These are phyloP conservation scores for Dillenia suffruticosa DNA, from an alignment of 164 flowering plant species.

Conservation along the genomic window DNA sequence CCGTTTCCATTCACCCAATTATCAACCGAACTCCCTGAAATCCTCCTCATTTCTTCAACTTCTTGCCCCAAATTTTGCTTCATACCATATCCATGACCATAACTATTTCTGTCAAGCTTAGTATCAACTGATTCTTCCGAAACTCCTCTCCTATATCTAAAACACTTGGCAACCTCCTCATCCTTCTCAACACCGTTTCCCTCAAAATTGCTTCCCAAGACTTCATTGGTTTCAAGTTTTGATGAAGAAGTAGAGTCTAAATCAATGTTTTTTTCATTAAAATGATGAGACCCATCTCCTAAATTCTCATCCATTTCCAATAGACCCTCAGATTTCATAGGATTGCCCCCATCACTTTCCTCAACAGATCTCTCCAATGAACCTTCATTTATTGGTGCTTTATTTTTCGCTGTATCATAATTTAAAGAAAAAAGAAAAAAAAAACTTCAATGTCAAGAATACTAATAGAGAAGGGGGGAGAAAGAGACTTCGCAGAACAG, in stretches of 20 bases:
- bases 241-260: slow-evolving; percentile 15
- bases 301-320: slow-evolving; percentile 6
- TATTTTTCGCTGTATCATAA: slow-evolving; percentile 33
- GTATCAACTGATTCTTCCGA: slow-evolving; percentile 3
- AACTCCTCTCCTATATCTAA: slow-evolving; percentile 2
- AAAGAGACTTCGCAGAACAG: slow-evolving; percentile 45
- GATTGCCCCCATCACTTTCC: slow-evolving; percentile 17
- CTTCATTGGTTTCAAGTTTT: slow-evolving; percentile 5
- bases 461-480: background rate
- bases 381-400: slow-evolving; percentile 16
- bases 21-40: slow-evolving; percentile 9
- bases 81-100: background rate
- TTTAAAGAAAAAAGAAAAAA: slow-evolving; percentile 1
- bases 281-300: background rate
- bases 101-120: slow-evolving; percentile 4
- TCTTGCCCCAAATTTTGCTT: too few relatives aligned
- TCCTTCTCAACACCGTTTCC: too few relatives aligned
- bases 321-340: slow-evolving; percentile 16
- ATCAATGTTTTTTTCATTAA: slow-evolving; percentile 11
- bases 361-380: slow-evolving; percentile 27
- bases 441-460: background rate
- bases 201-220: too few relatives aligned
- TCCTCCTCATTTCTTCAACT: background rate
- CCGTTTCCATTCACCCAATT: slow-evolving; percentile 11
- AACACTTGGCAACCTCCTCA: slow-evolving; percentile 7